Conservation (phyloP, 371 early-diverging fungal genomes). For the Rhizopus stolonifer region DNA sequence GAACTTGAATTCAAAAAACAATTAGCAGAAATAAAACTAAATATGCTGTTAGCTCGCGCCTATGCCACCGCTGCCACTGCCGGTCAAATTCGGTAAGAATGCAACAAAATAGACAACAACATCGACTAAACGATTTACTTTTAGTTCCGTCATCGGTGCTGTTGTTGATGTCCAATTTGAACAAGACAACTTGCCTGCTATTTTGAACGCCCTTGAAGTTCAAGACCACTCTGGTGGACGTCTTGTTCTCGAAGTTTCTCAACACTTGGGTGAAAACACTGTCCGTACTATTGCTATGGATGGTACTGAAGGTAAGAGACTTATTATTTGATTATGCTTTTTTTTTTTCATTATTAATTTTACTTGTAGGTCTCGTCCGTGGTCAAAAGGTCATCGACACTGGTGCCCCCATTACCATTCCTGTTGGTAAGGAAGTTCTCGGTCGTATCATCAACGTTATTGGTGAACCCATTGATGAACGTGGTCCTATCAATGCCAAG, state of each 20-base stretch:
- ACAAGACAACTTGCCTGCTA: constrained; percentile 84
- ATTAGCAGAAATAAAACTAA: background rate
- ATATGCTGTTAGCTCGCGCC: constrained; percentile 28
- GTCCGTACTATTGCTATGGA: constrained; percentile 99
- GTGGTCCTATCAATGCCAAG: constrained; percentile 95
- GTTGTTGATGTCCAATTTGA: constrained; percentile 97
- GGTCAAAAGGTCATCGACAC: constrained; percentile 95
- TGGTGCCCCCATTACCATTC: constrained; percentile 92
- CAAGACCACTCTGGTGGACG: constrained; percentile 71
- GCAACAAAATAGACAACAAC: constrained; percentile 62
- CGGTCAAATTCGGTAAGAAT: constrained; percentile 40
- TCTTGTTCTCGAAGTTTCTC: constrained; percentile 92
- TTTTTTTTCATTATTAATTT: constrained; percentile 16
- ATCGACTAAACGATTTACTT: background rate
- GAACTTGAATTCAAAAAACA: background rate
- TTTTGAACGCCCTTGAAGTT: constrained; percentile 94
- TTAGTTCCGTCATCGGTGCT: constrained; percentile 85
- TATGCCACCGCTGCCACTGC: constrained; percentile 36
- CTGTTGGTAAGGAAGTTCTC: constrained; percentile 93
- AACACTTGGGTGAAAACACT: constrained; percentile 96
- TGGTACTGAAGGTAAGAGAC: constrained; percentile 67
- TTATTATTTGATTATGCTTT: background rate
- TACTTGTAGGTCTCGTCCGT: constrained; percentile 87
- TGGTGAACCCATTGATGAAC: constrained; percentile 97
- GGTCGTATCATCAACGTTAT: constrained; percentile 98